Base-by-base conservation (phyloP, 345 rosid genomes). In the Conringia planisiliqua region DNA sequence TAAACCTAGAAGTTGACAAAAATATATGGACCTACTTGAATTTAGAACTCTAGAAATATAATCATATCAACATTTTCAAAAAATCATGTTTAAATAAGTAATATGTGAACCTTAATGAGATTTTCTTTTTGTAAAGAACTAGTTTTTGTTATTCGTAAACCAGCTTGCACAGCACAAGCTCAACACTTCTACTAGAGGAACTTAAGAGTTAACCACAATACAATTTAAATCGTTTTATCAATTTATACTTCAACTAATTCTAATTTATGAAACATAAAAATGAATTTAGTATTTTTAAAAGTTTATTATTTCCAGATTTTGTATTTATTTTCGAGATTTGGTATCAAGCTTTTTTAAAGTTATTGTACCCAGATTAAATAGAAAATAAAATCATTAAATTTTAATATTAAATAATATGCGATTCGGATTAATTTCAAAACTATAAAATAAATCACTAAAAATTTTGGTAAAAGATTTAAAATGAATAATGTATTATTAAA, bases 321-420 rank as follows among this genome's bases (percentile, higher is more conserved):
- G 61, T 55, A 29, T 29, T 74, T 17, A 58, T 20, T 17, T 66
- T 38, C 44, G 18, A 47, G 61, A 66, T 74, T 47, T 38, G 40
- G 43, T 47, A 57, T 74, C 22, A 27, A 3, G 11, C 73, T 65
- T 65, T 66, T 14, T 66, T 22, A 65, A 20, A 54, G 11, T 29
- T 30, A 64, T 33, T 73, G 17, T 20, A 73, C 57, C 7, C 9
- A 73, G 50, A 39, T 9, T 56, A 14, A 10, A 16, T 29, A 11
- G 5, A 11, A 50, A 12, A 38, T 62, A 50, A 7, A 3, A 18
- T 50, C 32, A 44, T 7, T 57, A 26, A 32, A 5, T 32, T 1
- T 32, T 32, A 35, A 0, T 24, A 52, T 26, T 52, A 3, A 54
- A 27, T 54, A 6, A 13, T 2, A 27, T 9, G 1, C 26, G 3